Evolutionary conservation across 768 basidiomycete species (phyloP), one percentile per base, ranked within the genome.

Genomic region (Sistotremastrum suecicum): DNA sequence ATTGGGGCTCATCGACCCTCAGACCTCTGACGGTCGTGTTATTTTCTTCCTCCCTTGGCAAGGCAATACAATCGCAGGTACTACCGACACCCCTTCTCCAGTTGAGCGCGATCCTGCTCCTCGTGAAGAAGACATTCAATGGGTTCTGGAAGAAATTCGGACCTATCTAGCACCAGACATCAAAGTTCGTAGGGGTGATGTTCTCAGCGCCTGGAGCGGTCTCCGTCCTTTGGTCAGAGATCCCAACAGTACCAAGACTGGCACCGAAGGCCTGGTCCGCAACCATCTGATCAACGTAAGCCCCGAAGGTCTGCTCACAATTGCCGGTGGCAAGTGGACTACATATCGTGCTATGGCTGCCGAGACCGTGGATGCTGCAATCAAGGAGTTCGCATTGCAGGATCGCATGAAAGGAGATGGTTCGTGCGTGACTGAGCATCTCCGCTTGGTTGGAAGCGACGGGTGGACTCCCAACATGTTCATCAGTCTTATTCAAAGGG

Each of bases 1-100:
- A 42, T 95, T 98, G 86, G 94, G 95, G 39, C 74, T 98, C 4
- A 73, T 98, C 39, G 95, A 98, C 61, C 95, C 94, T 1, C 72
- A 88, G 3, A 95, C 95, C 3, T 89, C 86, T 0, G 94, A 99
- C 52, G 94, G 94, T 0, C 83, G 94, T 30, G 92, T 99, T 46
- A 94, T 99, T 58, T 99, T 97, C 74, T 95, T 99, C 75, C 75
- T 99, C 7, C 94, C 94, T 0, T 99, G 95, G 94, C 83, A 97
- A 64, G 94, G 94, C 6, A 89, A 83, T 66, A 91, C 91, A 37
- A 91, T 99, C 51, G 94, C 94, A 1, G 94, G 94, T 29, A 97
- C 95, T 2, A 99, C 94, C 5, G 94, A 99, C 60, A 72, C 84
- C 0, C 82, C 83, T 0, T 78, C 83, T 3, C 58, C 64, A 1